Conservation (phyloP, 2,329 filamentous ascomycete species). For the Epichloe gansuensis region DNA sequence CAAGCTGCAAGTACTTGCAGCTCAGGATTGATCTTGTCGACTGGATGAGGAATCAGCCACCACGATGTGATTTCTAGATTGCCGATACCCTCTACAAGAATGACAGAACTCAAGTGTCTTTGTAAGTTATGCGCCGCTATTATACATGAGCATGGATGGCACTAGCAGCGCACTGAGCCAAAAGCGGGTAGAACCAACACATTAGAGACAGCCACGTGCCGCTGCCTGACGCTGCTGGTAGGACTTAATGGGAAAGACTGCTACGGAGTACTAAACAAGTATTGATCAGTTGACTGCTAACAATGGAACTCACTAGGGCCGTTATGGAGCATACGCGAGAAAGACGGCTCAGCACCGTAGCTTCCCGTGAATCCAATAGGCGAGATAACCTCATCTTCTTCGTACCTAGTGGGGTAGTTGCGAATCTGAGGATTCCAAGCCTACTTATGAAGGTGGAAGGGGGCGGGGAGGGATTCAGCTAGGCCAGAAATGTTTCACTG, state of each 20-base stretch:
- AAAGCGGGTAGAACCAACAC: neutral
- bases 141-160: neutral
- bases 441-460: too few species aligned
- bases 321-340: neutral
- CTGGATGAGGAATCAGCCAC: too few species aligned
- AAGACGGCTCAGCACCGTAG: neutral
- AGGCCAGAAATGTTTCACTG: too few species aligned
- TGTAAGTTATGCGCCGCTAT: neutral
- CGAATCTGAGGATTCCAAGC: neutral
- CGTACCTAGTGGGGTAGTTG: neutral
- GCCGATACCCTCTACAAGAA: too few species aligned
- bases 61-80: too few species aligned
- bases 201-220: neutral
- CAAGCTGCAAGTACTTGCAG: too few species aligned
- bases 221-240: neutral
- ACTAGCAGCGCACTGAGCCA: neutral
- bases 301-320: neutral
- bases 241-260: neutral
- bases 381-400: slow-evolving; percentile 2
- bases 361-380: neutral
- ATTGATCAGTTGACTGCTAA: neutral
- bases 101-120: too few species aligned
- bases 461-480: too few species aligned
- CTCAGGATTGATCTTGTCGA: too few species aligned
- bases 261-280: too few species aligned